Percentiles rank a stretch among this genome's conserved stretches.
phyloP scores from a whole-genome alignment of 2,329 filamentous ascomycete genomes.

The Aspergillus neoniger region DNA sequence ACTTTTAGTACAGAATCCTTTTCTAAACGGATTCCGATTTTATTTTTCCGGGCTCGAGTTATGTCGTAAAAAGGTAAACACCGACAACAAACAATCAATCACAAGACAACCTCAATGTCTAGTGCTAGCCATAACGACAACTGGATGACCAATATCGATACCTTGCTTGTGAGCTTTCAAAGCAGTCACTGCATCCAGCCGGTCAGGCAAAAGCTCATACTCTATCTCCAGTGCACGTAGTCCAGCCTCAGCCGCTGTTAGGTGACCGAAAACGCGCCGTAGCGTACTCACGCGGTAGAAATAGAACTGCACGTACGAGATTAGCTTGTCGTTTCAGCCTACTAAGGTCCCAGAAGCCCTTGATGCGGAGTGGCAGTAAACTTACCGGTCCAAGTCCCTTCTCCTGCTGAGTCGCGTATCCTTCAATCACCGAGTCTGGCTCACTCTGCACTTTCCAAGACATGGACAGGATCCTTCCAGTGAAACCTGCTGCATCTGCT shows the following conservation, averaged over 20 bases:
- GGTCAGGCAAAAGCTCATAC: background rate
- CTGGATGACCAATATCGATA: background rate
- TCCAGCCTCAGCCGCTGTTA: background rate
- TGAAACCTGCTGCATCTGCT: background rate
- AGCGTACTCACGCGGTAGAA: slow-evolving; percentile 1
- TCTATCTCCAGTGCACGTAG: background rate
- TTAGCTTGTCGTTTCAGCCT: too few relatives aligned
- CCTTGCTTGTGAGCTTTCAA: background rate
- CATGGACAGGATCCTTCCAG: background rate
- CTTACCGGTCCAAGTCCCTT: background rate
- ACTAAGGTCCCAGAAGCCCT: too few relatives aligned
- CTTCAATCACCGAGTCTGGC: background rate
- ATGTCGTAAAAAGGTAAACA: background rate
- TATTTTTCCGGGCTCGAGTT: too few relatives aligned
- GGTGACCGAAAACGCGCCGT: background rate
- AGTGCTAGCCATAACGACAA: slow-evolving; percentile 4
- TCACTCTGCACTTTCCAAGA: slow-evolving; percentile 4
- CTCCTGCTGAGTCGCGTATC: background rate
- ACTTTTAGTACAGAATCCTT: too few relatives aligned
- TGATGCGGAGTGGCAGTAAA: background rate
- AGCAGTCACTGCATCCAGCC: background rate
- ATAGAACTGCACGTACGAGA: background rate
- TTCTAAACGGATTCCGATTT: too few relatives aligned
- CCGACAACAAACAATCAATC: background rate
- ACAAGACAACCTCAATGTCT: background rate